Base-by-base conservation (phyloP, 2,329 filamentous ascomycete genomes). In the Epichloe festucae region DNA sequence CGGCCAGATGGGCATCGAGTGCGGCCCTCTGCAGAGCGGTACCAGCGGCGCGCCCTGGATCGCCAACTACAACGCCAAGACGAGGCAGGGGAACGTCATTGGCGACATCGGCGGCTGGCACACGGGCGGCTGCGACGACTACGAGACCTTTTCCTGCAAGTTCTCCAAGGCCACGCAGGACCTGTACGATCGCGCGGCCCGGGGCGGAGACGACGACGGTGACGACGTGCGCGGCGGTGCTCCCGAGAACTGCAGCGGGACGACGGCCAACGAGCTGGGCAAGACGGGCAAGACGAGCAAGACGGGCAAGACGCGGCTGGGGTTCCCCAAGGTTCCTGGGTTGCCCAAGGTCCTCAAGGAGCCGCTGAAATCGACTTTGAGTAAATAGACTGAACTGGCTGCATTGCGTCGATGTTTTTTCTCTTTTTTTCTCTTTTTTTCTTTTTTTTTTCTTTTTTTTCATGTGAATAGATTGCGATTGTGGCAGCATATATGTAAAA, bases 11-110 rank as follows among this genome's bases (percentile, higher is more conserved):
- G 53, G 53, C 48, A 44, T 55, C 42, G 40, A 51, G 38, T 55
- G 53, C 36, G 53, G 48, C 14, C 51, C 51, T 0, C 36, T 54
- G 43, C 44, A 48, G 34, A 45, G 53, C 45, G 53, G 53, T 15
- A 54, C 53, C n/a, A 54, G 53, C 51, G 53, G 53, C 10, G 39
- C 53, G 5, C 51, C 53, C 2, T 55, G 53, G 53, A 51, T 55
- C 23, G 48, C 53, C 12, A 38, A 49, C 36, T 55, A 55, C 31
- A 36, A 53, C 38, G 15, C 48, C 34, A 15, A 19, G 38, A 53
- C 53, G 15, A 42, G 31, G 45, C 36, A 35, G 19, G 19, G 53
- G 0, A 45, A 48, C 15, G 48, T 55, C n/a, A 55, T 55, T 36
- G 53, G 53, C 3, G 50, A 51, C 31, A 48, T 53, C 12, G 53